phyloP scores from a whole-genome alignment of 2,329 filamentous ascomycete species.

The Huntiella decipiens region DNA sequence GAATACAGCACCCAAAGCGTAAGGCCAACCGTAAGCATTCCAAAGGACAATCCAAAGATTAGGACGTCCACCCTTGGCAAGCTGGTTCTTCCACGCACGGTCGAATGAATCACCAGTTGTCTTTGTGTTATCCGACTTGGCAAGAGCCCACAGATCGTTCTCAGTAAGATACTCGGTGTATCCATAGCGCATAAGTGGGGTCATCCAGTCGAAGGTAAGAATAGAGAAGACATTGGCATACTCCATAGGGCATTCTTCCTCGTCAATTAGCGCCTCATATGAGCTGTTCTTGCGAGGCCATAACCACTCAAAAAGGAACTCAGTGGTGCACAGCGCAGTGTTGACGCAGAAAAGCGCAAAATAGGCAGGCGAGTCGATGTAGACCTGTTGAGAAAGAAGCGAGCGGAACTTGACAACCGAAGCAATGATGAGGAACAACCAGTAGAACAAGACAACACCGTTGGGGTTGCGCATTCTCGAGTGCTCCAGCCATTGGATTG shows the following conservation, averaged over 20 bases:
- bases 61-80: slow-evolving; percentile 48
- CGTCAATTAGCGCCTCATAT: slow-evolving; percentile 38
- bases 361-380: slow-evolving; percentile 46
- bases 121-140: slow-evolving; percentile 60
- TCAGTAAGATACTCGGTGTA: slow-evolving; percentile 86
- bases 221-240: slow-evolving; percentile 88
- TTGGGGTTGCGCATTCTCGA: slow-evolving; percentile 68
- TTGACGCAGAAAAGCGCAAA: slow-evolving; percentile 60
- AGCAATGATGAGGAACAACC: slow-evolving; percentile 67
- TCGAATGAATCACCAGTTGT: slow-evolving; percentile 53
- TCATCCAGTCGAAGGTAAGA: slow-evolving; percentile 97
- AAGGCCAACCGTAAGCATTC: slow-evolving; percentile 68
- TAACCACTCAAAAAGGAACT: slow-evolving; percentile 69
- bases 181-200: slow-evolving; percentile 85
- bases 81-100: slow-evolving; percentile 56
- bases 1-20: slow-evolving; percentile 62
- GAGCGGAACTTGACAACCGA: slow-evolving; percentile 72
- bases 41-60: slow-evolving; percentile 68
- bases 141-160: slow-evolving; percentile 86
- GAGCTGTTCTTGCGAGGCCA: slow-evolving; percentile 49
- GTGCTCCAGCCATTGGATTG: slow-evolving; percentile 74
- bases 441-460: slow-evolving; percentile 78
- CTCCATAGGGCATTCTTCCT: slow-evolving; percentile 55
- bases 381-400: slow-evolving; percentile 58
- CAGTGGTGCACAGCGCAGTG: slow-evolving; percentile 46